Conservation (phyloP, 106 monocot genomes). For the Dendrobium nobile region DNA sequence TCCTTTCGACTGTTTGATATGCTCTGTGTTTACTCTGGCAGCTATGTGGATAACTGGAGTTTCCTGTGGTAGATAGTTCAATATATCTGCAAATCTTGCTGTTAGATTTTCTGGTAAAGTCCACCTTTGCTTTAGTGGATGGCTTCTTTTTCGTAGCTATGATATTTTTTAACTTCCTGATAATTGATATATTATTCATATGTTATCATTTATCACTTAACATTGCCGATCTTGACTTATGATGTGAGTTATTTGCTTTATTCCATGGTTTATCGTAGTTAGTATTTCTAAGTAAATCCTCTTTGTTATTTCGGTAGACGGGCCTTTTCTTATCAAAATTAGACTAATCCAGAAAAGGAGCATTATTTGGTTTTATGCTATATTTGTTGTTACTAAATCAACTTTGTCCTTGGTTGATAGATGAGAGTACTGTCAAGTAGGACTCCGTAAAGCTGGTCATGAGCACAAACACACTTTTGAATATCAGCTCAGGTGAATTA, state of each 20-base stretch:
- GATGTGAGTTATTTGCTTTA: not conserved
- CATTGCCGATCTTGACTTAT: not conserved
- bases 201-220: not conserved
- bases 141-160: not conserved
- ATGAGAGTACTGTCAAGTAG: slow-evolving; percentile 7
- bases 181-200: not conserved
- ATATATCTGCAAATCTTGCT: slow-evolving; percentile 7
- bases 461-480: not conserved
- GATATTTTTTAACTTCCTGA: not conserved
- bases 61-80: slow-evolving; percentile 1
- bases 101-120: slow-evolving; percentile 3
- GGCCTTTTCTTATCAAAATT: not conserved
- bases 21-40: slow-evolving; percentile 4
- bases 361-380: not conserved
- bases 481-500: slow-evolving; percentile 6
- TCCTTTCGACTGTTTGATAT: not conserved
- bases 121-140: not conserved
- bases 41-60: not conserved
- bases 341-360: slow-evolving; percentile 4
- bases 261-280: not conserved
- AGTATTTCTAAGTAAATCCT: not conserved
- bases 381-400: slow-evolving; percentile 7
- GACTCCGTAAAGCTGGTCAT: slow-evolving; percentile 4
- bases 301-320: not conserved
- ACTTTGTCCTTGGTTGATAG: slow-evolving; percentile 5